Evolutionary conservation across 2,329 filamentous ascomycete genomes (phyloP), one percentile per base, ranked within the genome.

Genomic region (Fonsecaea pedrosoi): DNA sequence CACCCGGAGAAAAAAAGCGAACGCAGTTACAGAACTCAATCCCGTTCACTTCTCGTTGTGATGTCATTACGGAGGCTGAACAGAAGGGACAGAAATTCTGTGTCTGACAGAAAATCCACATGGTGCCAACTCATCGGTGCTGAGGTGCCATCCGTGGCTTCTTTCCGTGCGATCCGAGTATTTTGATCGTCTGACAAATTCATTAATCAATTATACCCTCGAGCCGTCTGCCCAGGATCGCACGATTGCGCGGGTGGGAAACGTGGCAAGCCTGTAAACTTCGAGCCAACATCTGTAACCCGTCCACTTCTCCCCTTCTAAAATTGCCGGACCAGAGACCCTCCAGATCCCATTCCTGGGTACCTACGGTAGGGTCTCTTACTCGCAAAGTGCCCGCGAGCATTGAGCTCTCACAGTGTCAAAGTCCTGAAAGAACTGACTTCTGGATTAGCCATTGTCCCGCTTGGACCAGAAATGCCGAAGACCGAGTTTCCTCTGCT

Each of bases 181-280:
- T 4, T 1, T 25, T 12, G 45, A 9, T 21, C 12, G 45, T 50
- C 45, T 50, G 45, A 50, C 45, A 50, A 50, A 50, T 50, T 18
- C 21, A 50, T 50, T 25, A 50, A 30, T 50, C 2, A 7, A 48
- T 48, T 21, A 21, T 7, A 42, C 40, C 15, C 4, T 30, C 9
- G 30, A 37, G n/a, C 59, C n/a, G n/a, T 37, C 18, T 48, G 18
- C 37, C 32, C 32, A 40, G 10, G 38, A n/a, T 45, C 18, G 40
- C 15, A 45, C 12, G 21, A 18, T 13, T 30, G 15, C 15, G 18
- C 21, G 5, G 59, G n/a, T 21, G 30, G 18, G 59, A 48, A 54
- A 61, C 59, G 59, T 61, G 59, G 59, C 59, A 21, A 54, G 35
- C 59, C 30, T 25, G 13, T 42, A 54, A 61, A 61, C 59, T 50